Conservation (phyloP, 768 basidiomycete genomes). For the Royoungia palumana region DNA sequence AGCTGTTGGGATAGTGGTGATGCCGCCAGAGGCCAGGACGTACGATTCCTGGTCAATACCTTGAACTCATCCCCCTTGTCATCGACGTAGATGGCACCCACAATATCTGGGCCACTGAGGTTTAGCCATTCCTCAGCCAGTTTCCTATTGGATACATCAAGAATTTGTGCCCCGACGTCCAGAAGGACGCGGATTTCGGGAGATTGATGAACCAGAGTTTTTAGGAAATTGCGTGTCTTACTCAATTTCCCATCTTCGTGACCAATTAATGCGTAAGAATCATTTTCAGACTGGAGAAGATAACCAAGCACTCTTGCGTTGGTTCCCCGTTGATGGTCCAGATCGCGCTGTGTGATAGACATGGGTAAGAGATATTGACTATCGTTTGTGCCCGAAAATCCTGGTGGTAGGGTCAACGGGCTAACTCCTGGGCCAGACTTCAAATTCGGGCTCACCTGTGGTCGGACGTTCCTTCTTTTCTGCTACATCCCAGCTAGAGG, state of each 20-base stretch:
- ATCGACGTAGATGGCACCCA: slow-evolving; percentile 27
- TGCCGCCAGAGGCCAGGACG: slow-evolving; percentile 15
- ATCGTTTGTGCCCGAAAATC: slow-evolving; percentile 41
- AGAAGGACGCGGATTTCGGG: slow-evolving; percentile 43
- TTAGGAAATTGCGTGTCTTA: not conserved
- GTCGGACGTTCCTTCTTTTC: slow-evolving; percentile 9
- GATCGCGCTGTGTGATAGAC: slow-evolving; percentile 29
- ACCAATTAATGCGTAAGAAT: slow-evolving; percentile 9
- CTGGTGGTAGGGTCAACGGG: not conserved
- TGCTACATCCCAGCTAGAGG: slow-evolving; percentile 37
- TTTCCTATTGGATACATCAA: slow-evolving; percentile 44
- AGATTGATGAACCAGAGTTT: too few relatives aligned
- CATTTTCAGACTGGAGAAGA: slow-evolving; percentile 23
- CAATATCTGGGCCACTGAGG: not conserved
- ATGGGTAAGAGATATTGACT: slow-evolving; percentile 34
- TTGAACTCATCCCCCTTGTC: slow-evolving; percentile 25
- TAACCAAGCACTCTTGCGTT: slow-evolving; percentile 38
- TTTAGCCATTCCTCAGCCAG: slow-evolving; percentile 41
- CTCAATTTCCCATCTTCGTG: not conserved
- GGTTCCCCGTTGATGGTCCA: slow-evolving; percentile 29
- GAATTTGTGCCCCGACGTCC: slow-evolving; percentile 55
- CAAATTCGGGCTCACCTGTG: slow-evolving; percentile 1
- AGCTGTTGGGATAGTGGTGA: slow-evolving; percentile 29
- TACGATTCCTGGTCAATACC: slow-evolving; percentile 19
- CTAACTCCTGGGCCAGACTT: not conserved